phyloP scores from a whole-genome alignment of 2,329 filamentous ascomycete genomes.

The Aspergillus proliferans region DNA sequence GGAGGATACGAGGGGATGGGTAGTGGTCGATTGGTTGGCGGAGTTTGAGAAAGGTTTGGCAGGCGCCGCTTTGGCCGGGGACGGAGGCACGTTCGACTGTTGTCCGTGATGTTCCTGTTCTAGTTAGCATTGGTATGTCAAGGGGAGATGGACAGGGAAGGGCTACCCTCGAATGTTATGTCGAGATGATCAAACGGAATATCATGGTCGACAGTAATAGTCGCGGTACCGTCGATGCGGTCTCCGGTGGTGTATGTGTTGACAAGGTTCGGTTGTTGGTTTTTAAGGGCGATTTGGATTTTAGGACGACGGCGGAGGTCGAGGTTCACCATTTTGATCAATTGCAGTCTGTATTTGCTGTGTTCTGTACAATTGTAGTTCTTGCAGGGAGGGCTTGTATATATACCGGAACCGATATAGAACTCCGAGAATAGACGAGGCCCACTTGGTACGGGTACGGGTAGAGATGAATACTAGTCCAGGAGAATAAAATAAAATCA shows the following conservation, averaged over 20 bases:
- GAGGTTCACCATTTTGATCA: slow-evolving; percentile 4
- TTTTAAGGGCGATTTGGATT: slow-evolving; percentile 23
- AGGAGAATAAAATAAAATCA: no score
- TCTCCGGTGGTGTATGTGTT: slow-evolving; percentile 53
- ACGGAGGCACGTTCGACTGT: slow-evolving; percentile 52
- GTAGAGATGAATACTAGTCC: no score
- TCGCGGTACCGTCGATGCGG: slow-evolving; percentile 49
- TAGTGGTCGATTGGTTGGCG: slow-evolving; percentile 56
- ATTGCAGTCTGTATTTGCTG: no score
- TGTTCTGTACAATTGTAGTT: no score
- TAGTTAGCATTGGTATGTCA: slow-evolving; percentile 3
- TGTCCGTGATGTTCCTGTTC: slow-evolving; percentile 44
- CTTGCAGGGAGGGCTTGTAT: no score
- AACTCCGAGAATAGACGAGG: no score
- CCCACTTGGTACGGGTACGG: no score
- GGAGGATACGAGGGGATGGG: slow-evolving; percentile 49
- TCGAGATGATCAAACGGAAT: slow-evolving; percentile 53
- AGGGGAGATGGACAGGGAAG: no score
- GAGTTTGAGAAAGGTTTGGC: slow-evolving; percentile 57
- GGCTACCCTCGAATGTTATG: slow-evolving; percentile 51
- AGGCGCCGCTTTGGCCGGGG: slow-evolving; percentile 49
- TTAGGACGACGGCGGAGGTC: slow-evolving; percentile 24
- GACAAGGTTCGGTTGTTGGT: slow-evolving; percentile 31
- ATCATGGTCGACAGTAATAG: slow-evolving; percentile 46
- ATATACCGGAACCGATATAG: no score